Base-by-base conservation (phyloP, 1,139 yeast species). In the Blastobotrys serpentis region DNA sequence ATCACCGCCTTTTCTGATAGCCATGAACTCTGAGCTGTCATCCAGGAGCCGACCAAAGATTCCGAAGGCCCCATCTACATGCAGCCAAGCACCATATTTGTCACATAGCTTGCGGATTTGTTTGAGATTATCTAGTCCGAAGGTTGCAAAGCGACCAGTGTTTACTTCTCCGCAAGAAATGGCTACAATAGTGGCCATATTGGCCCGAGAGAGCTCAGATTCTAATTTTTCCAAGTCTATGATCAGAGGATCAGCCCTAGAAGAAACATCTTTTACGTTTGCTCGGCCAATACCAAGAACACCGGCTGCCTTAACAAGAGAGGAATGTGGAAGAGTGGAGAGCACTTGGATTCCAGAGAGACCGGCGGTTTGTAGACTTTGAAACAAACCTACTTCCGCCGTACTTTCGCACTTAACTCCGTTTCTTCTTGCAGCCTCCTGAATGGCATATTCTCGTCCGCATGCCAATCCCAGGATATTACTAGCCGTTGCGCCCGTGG, bases 401-500 rank as follows among this genome's bases (percentile, higher is more conserved):
- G 37, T 36, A 2, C 44, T 36, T 14, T 25, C 21, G 41, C 17
- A 17, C 32, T 16, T 23, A 7, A 19, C 17, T 7, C 29, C 16
- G 6, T 44, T 44, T 21, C 30, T 30, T 18, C 30, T 23, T 7
- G 8, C 26, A 3, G 42, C 42, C 21, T 39, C 30, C 14, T 16
- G 36, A 19, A 57, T 32, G 14, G 56, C 47, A 37, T 48, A 52
- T 38, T 60, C 64, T 17, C 65, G 49, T 11, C 56, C 65, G 39
- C 55, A 47, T 1, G 60, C 58, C 40, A 61, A 47, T 1, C 56
- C 64, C 16, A 58, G 46, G 2, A 61, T 48, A 43, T 61, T 61
- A 43, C 63, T 57, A 7, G 63, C 58, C 8, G 65, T 61, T 5
- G 64, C 65, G 1, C 65, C 65, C 1, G 63, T 59, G 1, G 65